Evolutionary conservation across 805 yeast species (phyloP), one percentile per base, ranked within the genome.

Genomic region (Schwanniomyces occidentalis): DNA sequence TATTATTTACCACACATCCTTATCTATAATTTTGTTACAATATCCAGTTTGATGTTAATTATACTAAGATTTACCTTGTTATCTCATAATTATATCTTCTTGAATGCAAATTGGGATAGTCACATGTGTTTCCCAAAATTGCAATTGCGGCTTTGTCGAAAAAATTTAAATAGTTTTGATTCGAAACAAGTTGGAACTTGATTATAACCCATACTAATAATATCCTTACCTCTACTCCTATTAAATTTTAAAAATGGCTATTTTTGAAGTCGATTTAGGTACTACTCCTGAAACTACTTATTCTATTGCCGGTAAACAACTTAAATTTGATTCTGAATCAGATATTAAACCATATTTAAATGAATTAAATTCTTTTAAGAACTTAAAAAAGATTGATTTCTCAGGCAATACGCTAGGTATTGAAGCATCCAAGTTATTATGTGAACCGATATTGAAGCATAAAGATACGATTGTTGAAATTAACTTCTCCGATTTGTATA

Each of bases 401-500:
- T 81, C 90, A 6, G 99, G 99, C 45, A 93, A 91, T 67, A 90
- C 99, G 19, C 80, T 90, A 44, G 96, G 98, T 39, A 82, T 89
- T 38, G 95, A 81, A 28, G 95, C 97, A 4, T 85, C 95, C 22
- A 71, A 76, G 50, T 75, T 75, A 16, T 63, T 93, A 32, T 86
- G 91, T 24, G 68, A 74, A 28, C 73, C 77, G 7, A 59, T 81
- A 42, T 44, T 68, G 40, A 57, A 63, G 23, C 69, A 63, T 44
- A 54, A 58, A 41, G 69, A 67, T 32, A 68, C 78, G 38, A 65
- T 79, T 50, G 75, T 69, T 42, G 90, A 82, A 48, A 78, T 88
- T 40, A 79, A 91, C 58, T 80, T 93, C 48, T 90, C 95, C 32
- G 99, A 93, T 61, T 75, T 93, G 44, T 93, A 87, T 68, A 93